A percentile compares a stretch with the other conserved stretches of the same genome.
phyloP scores from a whole-genome alignment of 352 stramenopile species.

The Phytophthora pluvialis region DNA sequence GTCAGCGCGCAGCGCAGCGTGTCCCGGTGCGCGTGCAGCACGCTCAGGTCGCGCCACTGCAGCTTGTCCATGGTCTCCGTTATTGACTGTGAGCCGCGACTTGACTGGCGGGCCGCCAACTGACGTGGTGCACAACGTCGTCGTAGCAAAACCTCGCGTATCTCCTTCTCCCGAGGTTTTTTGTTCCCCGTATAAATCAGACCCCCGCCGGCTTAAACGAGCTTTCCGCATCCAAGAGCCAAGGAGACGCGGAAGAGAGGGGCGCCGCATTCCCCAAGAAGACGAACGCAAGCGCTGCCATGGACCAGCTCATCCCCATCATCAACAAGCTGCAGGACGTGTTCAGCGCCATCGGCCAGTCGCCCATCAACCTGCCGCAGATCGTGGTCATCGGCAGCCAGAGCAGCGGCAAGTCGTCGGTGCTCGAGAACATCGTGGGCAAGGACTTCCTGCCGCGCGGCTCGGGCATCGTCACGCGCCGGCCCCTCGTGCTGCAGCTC shows the following conservation, averaged over 20 bases:
- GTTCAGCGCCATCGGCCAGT: slow-evolving; percentile 96
- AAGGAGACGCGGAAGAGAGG: slow-evolving; percentile 3
- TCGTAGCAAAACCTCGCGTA: slow-evolving; percentile 5
- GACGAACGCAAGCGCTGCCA: slow-evolving; percentile 37
- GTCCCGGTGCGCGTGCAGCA: slow-evolving; percentile 67
- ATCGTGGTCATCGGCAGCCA: slow-evolving; percentile 98
- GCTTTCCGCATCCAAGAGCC: slow-evolving; percentile 11
- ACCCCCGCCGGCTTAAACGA: slow-evolving; percentile 1
- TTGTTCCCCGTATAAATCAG: slow-evolving; percentile 25
- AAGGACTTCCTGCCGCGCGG: slow-evolving; percentile 97
- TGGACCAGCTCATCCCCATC: slow-evolving; percentile 99
- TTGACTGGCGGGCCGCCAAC: not conserved
- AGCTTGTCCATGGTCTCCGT: slow-evolving; percentile 14
- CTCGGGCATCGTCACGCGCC: slow-evolving; percentile 98
- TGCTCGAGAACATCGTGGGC: slow-evolving; percentile 96
- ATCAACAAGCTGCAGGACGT: slow-evolving; percentile 99
- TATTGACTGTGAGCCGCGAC: slow-evolving; percentile 12
- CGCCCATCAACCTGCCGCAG: slow-evolving; percentile 96
- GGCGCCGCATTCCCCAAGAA: slow-evolving; percentile 2
- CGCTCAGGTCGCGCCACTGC: slow-evolving; percentile 53
- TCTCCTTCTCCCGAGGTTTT: slow-evolving; percentile 17
- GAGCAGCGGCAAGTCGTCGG: slow-evolving; percentile 96
- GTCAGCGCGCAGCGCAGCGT: slow-evolving; percentile 75
- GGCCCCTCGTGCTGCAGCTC: slow-evolving; percentile 98
- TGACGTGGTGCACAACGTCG: slow-evolving; percentile 13